A percentile compares a stretch with the other conserved stretches of the same genome.
Conservation (phyloP, 495 filamentous ascomycete species). For the Penicillium odoratum region DNA sequence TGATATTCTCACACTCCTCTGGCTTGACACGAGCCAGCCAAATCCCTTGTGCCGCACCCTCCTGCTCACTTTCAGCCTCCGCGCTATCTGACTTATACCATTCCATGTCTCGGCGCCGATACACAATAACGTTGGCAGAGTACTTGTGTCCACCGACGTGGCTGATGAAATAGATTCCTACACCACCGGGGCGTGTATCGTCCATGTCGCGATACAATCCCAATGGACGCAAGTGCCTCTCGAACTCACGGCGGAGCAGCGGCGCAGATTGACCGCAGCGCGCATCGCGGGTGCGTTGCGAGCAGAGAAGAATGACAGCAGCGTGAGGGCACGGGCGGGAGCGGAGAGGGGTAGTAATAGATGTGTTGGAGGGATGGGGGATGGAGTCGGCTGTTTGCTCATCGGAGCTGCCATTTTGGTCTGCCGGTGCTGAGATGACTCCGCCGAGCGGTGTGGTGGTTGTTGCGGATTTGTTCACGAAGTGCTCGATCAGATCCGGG, state of each 20-base stretch:
- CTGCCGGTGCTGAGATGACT: conserved; percentile 1
- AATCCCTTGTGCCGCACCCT: conserved; percentile 80
- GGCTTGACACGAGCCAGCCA: conserved; percentile 89
- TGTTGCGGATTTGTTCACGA: conserved; percentile 71
- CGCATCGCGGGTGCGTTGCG: conserved; percentile 87
- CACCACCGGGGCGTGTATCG: conserved; percentile 84
- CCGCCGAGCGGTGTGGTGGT: conserved; percentile 67
- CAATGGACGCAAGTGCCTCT: conserved; percentile 80
- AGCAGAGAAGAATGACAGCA: conserved; percentile 89
- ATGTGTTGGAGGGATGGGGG: conserved; percentile 31
- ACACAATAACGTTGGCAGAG: conserved; percentile 84
- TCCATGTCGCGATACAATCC: conserved; percentile 84
- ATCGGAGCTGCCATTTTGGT: conserved; percentile 9
- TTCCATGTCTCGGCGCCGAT: conserved; percentile 64
- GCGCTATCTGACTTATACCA: conserved; percentile 40
- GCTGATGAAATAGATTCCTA: conserved; percentile 92
- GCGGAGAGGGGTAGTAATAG: conserved; percentile 53
- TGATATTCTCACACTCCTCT: conserved; percentile 92
- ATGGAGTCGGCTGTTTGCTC: conserved; percentile 10
- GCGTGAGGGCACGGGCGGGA: conserved; percentile 75
- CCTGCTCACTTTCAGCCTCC: conserved; percentile 39
- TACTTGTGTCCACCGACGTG: conserved; percentile 96
- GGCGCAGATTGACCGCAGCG: conserved; percentile 93
- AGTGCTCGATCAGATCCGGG: conserved; percentile 67
- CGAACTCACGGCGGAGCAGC: conserved; percentile 79